phyloP scores from a whole-genome alignment of 1,284 basidiomycete species.

The Pascua sp. region DNA sequence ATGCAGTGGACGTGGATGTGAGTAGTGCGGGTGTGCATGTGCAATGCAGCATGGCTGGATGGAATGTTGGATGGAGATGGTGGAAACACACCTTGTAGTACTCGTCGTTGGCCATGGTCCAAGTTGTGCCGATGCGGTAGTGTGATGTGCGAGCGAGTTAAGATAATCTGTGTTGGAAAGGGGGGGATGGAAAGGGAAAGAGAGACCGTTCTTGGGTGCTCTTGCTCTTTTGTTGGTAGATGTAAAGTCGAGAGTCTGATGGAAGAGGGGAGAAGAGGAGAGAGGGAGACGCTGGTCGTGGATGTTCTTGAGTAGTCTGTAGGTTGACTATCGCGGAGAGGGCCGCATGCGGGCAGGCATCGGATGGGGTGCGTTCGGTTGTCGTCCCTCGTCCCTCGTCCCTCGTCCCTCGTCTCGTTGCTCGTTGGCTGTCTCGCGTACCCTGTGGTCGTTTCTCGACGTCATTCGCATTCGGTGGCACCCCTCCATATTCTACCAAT shows the following conservation, averaged over 20 bases:
- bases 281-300: not conserved
- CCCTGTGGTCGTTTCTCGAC: too few relatives aligned
- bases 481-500: too few relatives aligned
- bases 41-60: not conserved
- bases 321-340: too few relatives aligned
- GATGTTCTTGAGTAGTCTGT: not conserved
- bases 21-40: not conserved
- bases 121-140: not conserved
- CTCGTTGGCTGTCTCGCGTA: too few relatives aligned
- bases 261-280: not conserved
- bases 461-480: too few relatives aligned
- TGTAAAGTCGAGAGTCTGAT: not conserved
- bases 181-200: too few relatives aligned
- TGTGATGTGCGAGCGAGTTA: too few relatives aligned
- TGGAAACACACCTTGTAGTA: conserved; percentile 39
- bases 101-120: conserved; percentile 44
- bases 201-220: not conserved
- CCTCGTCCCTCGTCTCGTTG: too few relatives aligned
- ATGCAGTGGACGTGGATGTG: not conserved
- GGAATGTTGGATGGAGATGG: not conserved
- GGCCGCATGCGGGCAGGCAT: too few relatives aligned
- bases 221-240: not conserved
- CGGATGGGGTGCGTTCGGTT: too few relatives aligned
- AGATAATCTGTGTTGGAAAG: not conserved
- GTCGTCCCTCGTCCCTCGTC: too few relatives aligned